Evolutionary conservation across 2,329 filamentous ascomycete genomes (phyloP).

Genomic region (Paecilomyces formosus): DNA sequence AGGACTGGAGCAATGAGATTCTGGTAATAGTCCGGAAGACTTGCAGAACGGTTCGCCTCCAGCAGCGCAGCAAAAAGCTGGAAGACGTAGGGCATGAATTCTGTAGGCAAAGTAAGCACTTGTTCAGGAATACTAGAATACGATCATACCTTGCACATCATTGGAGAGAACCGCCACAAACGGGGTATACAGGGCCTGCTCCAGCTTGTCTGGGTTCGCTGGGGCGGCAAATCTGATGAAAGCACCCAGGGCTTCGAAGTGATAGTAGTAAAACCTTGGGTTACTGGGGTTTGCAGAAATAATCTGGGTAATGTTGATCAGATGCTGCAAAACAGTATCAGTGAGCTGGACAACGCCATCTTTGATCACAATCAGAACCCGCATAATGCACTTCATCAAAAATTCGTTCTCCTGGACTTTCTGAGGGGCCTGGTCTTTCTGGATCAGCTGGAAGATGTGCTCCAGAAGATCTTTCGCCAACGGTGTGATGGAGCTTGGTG

Average conservation of each 20-base stretch:
- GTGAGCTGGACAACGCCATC: conserved; percentile 68
- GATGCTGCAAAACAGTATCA: conserved; percentile 71
- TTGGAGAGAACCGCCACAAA: conserved; percentile 74
- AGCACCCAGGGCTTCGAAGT: conserved; percentile 90
- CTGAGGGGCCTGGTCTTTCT: conserved; percentile 72
- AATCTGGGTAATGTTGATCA: conserved; percentile 82
- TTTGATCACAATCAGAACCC: conserved; percentile 87
- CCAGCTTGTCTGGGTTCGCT: conserved; percentile 63
- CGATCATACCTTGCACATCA: conserved; percentile 63
- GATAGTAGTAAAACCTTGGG: conserved; percentile 96
- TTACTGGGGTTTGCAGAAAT: conserved; percentile 96
- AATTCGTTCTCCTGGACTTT: conserved; percentile 99
- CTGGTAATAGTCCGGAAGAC: conserved; percentile 74
- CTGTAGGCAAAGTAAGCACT: conserved; percentile 40
- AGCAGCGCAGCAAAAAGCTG: conserved; percentile 88
- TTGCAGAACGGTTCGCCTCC: conserved; percentile 73
- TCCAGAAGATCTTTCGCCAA: conserved; percentile 79
- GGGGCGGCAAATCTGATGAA: conserved; percentile 63
- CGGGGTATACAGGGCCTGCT: conserved; percentile 72
- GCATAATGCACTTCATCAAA: conserved; percentile 97
- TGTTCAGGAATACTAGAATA: conserved; percentile 2
- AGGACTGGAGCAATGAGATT: conserved; percentile 71
- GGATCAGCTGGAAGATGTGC: conserved; percentile 85
- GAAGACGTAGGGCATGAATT: conserved; percentile 95
- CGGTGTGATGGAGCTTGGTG: conserved; percentile 67